Evolutionary conservation across 2,329 filamentous ascomycete genomes (phyloP), one percentile per base, ranked within the genome.

Genomic region (Apiospora hydei): DNA sequence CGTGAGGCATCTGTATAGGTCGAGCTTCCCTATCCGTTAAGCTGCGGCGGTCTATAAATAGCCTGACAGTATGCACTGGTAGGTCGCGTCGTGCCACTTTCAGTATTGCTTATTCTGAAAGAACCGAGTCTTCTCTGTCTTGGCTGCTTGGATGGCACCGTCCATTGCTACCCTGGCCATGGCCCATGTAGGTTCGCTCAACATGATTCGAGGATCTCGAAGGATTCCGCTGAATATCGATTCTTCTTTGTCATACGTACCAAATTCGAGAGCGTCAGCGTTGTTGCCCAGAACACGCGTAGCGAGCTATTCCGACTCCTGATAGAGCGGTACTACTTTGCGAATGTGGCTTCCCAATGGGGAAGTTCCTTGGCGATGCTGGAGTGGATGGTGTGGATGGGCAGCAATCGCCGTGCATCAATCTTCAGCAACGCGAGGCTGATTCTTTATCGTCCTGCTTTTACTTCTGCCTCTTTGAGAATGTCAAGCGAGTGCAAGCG

Each of bases 11-110:
- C 10, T 21, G 38, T 41, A 4, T 16, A 10, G 13, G 53, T n/a
- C 18, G 34, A 41, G 57, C 43, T 67, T 47, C 34, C 57, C 8
- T 21, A 14, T 41, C 34, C 10, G 34, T 41, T 13, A n/a, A 11
- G 51, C n/a, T 41, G 57, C 34, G n/a, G n/a, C 21, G 57, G 2
- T 41, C 57, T 64, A 64, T 64, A 64, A 64, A 64, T 64, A 64
- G 57, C 8, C 21, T 38, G 30, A 14, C 53, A 61, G 30, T 3
- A 38, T 21, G 53, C 53, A 34, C 16, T 30, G 26, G 30, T 61
- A 34, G 16, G 3, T 61, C 16, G 18, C 16, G 8, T 38, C 11
- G 53, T 38, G 34, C 16, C 21, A 30, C 8, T n/a, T 64, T 41
- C 4, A 30, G 57, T 21, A 41, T 41, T 64, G 57, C 57, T 64